Evolutionary conservation across 257 asterid species (phyloP), one percentile per base, ranked within the genome.

Genomic region (Solanum chaucha): DNA sequence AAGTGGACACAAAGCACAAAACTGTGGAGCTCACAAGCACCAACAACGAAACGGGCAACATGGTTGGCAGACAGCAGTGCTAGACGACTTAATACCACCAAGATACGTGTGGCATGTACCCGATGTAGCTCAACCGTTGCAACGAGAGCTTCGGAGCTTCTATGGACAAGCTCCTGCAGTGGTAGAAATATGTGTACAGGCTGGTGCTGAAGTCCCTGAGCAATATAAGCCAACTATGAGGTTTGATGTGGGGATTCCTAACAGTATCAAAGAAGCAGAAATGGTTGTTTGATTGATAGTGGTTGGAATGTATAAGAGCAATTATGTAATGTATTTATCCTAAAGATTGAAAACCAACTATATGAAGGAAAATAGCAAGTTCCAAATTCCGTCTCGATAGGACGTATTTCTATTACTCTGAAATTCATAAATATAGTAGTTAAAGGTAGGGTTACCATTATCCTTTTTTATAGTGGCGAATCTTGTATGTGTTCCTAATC

Each of bases 11-110:
- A 95, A 91, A 89, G 99, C 98, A 2, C 99, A 97, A 91, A 95
- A 93, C 86, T 97, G 99, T 88, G 99, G 99, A 58, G 98, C 99
- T 48, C 96, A 92, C 87, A 97, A 97, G 93, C 99, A 97, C 87
- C 99, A 97, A 91, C 99, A 97, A 91, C 94, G 99, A 34, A 95
- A 97, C 8, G 99, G 99, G 87, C 98, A 95, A 78, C 99, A 97
- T n/a, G 98, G 99, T 30, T 97, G 99, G 98, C 99, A 97, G 91
- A 85, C 98, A 2, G 94, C 99, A 5, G 85, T 94, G 70, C 93
- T 95, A 64, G 96, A 97, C 55, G 96, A 95, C 90, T 90, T 97
- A 88, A 94, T 97, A 73, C 99, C 99, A 14, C 98, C 98, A 8
- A 92, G 95, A 88, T 95, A 93, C 5, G 99, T 96, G 24, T 96